These are phyloP conservation scores for Lojkania enalia DNA, from an alignment of 2,329 filamentous ascomycete species.

Conservation along the genomic window DNA sequence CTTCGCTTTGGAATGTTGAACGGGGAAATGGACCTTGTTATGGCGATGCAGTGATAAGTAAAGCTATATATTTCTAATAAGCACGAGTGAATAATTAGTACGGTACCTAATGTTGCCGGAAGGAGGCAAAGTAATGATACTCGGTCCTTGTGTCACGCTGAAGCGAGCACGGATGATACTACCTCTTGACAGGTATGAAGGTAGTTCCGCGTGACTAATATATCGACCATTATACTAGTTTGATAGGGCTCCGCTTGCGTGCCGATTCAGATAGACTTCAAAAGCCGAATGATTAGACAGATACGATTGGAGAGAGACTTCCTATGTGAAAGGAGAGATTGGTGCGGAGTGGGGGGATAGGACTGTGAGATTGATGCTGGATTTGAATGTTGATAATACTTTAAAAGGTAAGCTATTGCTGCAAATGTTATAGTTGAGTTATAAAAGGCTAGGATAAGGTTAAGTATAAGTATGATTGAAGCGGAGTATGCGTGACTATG, in stretches of 20 bases:
- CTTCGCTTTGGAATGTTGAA: no score
- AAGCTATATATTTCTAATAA: no score
- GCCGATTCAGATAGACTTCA: conserved; percentile 69
- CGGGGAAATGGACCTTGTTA: no score
- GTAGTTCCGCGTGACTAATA: no score
- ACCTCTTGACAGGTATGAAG: no score
- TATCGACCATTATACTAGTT: no score
- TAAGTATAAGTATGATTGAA: conserved; percentile 19
- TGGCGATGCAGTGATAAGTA: no score
- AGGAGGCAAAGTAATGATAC: conserved; percentile 81
- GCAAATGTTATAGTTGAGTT: conserved; percentile 16
- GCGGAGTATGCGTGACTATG: no score
- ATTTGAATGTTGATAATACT: conserved; percentile 27
- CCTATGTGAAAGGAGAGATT: conserved; percentile 61
- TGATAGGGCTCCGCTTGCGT: no score
- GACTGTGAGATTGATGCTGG: conserved; percentile 25
- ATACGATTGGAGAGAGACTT: conserved; percentile 30
- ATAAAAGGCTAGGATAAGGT: conserved; percentile 26
- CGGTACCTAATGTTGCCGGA: no score
- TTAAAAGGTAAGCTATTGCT: conserved; percentile 19
- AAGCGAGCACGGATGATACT: conserved; percentile 50
- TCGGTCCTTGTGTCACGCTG: conserved; percentile 73
- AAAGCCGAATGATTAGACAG: conserved; percentile 57
- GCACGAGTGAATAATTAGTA: no score
- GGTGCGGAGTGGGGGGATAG: conserved; percentile 30